phyloP scores from a whole-genome alignment of 176 grass and related monocot genomes.

The Juncus inflexus region DNA sequence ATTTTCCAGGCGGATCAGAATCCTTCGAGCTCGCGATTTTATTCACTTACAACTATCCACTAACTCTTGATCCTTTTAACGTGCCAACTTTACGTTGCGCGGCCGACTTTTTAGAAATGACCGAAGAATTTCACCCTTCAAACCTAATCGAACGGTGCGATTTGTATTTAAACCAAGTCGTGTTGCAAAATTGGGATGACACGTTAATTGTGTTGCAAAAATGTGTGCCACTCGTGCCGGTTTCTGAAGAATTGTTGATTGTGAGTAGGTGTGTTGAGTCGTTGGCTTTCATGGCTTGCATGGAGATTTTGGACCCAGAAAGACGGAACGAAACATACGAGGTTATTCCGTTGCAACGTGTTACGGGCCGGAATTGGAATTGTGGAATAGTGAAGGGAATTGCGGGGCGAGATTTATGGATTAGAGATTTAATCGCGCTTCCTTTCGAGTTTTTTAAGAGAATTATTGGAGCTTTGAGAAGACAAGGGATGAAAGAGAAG shows the following conservation, averaged over 20 bases:
- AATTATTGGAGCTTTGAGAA: slow-evolving; percentile 67
- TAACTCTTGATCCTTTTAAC: slow-evolving; percentile 75
- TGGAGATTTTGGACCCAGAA: slow-evolving; percentile 97
- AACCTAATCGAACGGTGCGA: slow-evolving; percentile 66
- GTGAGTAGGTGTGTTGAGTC: slow-evolving; percentile 87
- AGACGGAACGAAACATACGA: slow-evolving; percentile 36
- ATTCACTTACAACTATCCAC: slow-evolving; percentile 63
- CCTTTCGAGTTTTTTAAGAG: slow-evolving; percentile 70
- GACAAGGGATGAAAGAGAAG: slow-evolving; percentile 97
- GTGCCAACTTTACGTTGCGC: slow-evolving; percentile 75
- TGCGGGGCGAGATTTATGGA: slow-evolving; percentile 66
- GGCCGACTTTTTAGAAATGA: slow-evolving; percentile 56
- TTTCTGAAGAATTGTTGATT: slow-evolving; percentile 73
- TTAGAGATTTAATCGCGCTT: slow-evolving; percentile 90
- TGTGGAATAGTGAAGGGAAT: slow-evolving; percentile 75
- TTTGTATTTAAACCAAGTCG: slow-evolving; percentile 93
- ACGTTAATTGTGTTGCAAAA: slow-evolving; percentile 81
- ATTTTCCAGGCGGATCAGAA: slow-evolving; percentile 57
- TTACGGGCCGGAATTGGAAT: slow-evolving; percentile 56
- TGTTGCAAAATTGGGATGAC: slow-evolving; percentile 90
- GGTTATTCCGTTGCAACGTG: slow-evolving; percentile 11
- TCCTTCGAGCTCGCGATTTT: slow-evolving; percentile 71
- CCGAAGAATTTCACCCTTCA: slow-evolving; percentile 28
- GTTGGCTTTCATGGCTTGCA: slow-evolving; percentile 97
- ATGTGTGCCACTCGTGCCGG: slow-evolving; percentile 52